A percentile compares a stretch with the other conserved stretches of the same genome.
Conservation (phyloP, 2,329 filamentous ascomycete species). For the Fusarium transvaalense region DNA sequence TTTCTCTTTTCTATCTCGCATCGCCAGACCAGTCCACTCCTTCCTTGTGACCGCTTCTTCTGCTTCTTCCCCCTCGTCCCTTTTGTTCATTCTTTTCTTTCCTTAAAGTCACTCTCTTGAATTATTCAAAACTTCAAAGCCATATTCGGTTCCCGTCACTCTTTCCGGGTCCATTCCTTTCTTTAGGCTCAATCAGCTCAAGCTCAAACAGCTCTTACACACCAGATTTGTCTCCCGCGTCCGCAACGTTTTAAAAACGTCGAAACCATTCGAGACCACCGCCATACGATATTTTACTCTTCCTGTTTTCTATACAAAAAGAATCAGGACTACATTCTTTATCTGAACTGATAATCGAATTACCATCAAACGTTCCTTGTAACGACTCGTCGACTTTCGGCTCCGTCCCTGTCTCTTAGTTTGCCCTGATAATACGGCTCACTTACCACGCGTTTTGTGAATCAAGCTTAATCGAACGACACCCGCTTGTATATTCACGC, state of each 20-base stretch:
- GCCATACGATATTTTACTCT: conserved; percentile 39
- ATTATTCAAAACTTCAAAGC: conserved; percentile 48
- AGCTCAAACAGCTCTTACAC: conserved; percentile 48
- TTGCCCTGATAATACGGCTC: conserved; percentile 24
- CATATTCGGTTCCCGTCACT: conserved; percentile 63
- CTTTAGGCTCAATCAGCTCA: conserved; percentile 51
- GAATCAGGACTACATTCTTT: conserved; percentile 53
- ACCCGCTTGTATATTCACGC: conserved; percentile 26
- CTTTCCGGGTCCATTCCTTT: conserved; percentile 64
- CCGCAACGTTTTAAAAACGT: conserved; percentile 36
- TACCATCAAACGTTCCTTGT: conserved; percentile 37
- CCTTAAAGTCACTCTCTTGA: conserved; percentile 67
- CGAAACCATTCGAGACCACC: conserved; percentile 42
- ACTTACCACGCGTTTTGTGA: conserved; percentile 30
- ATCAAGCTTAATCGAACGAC: conserved; percentile 38
- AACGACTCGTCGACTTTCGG: conserved; percentile 34
- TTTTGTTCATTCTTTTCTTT: conserved; percentile 61
- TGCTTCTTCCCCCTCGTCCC: conserved; percentile 52
- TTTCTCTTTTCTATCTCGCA: conserved; percentile 54
- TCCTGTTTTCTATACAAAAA: conserved; percentile 33
- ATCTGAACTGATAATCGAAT: conserved; percentile 39
- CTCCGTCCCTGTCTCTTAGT: conserved; percentile 24
- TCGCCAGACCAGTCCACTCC: conserved; percentile 47
- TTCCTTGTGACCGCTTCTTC: conserved; percentile 57
- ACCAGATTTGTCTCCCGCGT: conserved; percentile 39